Evolutionary conservation across 139 green algal species (phyloP), one percentile per base, ranked within the genome.

Genomic region (Deuterostichococcus epilithicus): DNA sequence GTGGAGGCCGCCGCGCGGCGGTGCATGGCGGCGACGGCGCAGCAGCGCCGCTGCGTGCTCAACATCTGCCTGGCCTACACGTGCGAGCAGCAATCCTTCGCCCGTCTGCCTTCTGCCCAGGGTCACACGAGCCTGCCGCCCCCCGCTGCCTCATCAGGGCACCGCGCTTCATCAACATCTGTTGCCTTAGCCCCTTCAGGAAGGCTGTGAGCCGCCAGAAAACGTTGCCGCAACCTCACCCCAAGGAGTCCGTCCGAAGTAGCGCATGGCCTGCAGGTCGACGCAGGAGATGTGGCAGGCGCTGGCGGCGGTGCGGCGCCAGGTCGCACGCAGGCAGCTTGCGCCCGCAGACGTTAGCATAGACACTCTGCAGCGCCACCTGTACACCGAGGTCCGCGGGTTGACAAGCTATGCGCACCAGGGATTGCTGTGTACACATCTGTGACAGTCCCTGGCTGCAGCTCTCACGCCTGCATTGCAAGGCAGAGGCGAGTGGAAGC

Each of bases 61-160:
- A 97, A 99, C 85, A 93, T 98, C 38, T 97, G 91, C 84, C 92
- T 98, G 72, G 85, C 90, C 25, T 98, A 98, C 86, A 95, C 89
- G 86, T 94, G 70, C 83, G 89, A 73, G 23, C 0, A 15, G 15
- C 32, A 58, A 10, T 35, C 33, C 2, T 28, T 73, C 3, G 39
- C 39, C 28, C 22, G 32, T 6, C 34, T 45, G 25, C 36, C 67
- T 37, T 20, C 32, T 5, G 15, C 42, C 22, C 60, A n/a, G n/a
- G n/a, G n/a, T n/a, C n/a, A n/a, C n/a, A n/a, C n/a, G n/a, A n/a
- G n/a, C n/a, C n/a, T n/a, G n/a, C n/a, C n/a, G n/a, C n/a, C n/a
- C n/a, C n/a, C n/a, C n/a, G n/a, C n/a, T n/a, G n/a, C n/a, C n/a
- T n/a, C n/a, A n/a, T n/a, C n/a, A n/a, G n/a, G n/a, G n/a, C n/a